phyloP scores from a whole-genome alignment of 768 basidiomycete genomes.

The Leccinum imitatum region DNA sequence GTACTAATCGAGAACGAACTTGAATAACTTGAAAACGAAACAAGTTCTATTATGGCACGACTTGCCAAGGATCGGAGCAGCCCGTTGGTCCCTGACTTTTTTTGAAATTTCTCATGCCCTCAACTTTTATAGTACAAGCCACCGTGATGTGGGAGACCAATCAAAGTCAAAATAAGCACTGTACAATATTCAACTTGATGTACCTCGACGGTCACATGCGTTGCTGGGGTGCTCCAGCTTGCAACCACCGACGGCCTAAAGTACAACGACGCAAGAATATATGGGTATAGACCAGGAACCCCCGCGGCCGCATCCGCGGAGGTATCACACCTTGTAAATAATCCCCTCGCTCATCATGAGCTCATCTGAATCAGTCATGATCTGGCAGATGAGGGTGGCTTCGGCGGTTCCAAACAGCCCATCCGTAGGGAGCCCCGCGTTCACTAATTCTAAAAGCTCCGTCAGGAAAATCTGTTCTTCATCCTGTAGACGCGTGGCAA shows the following conservation, averaged over 20 bases:
- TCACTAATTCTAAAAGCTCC: slow-evolving; percentile 71
- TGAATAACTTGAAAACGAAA: background rate
- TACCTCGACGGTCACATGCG: no score
- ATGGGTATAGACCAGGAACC: background rate
- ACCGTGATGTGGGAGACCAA: no score
- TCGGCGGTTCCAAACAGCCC: slow-evolving; percentile 80
- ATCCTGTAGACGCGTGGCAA: slow-evolving; percentile 65
- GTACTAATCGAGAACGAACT: background rate
- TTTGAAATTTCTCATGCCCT: no score
- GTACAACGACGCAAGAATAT: background rate
- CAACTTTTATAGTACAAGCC: no score
- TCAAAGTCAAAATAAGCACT: no score
- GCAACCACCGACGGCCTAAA: background rate
- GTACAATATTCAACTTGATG: no score
- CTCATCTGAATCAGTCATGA: slow-evolving; percentile 72
- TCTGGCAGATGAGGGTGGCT: slow-evolving; percentile 66
- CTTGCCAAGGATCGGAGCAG: no score
- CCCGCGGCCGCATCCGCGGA: slow-evolving; percentile 1
- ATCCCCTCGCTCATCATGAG: slow-evolving; percentile 87
- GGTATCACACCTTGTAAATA: slow-evolving; percentile 73
- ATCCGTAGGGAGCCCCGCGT: slow-evolving; percentile 67
- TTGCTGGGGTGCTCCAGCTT: background rate
- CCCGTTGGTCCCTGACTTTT: no score
- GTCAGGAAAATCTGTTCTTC: slow-evolving; percentile 74
- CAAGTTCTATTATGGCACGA: no score